Percentiles rank a stretch among this genome's conserved stretches.
Conservation (phyloP, 345 rosid genomes). For the Citrus maxima region DNA sequence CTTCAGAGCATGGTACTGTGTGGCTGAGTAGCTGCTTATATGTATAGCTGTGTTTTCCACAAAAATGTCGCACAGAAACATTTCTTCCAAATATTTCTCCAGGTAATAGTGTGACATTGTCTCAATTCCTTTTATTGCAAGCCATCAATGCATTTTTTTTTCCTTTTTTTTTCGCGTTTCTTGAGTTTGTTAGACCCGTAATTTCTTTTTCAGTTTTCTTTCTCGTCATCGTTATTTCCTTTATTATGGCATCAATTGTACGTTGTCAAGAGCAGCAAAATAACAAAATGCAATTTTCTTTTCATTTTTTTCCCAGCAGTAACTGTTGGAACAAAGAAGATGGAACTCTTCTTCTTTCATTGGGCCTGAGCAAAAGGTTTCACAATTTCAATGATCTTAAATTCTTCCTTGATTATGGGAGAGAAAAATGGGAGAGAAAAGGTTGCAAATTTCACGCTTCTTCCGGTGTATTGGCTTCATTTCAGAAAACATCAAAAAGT, state of each 20-base stretch:
- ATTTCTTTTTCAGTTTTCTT: neutral
- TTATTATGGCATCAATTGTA: neutral
- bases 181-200: neutral
- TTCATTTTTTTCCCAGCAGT: neutral
- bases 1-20: neutral
- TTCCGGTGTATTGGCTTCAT: neutral
- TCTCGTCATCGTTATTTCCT: neutral
- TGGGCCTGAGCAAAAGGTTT: neutral
- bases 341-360: neutral
- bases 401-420: neutral
- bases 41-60: neutral
- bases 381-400: neutral
- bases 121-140: neutral
- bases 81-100: neutral
- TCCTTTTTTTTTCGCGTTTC: neutral
- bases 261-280: neutral
- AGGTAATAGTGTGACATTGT: neutral
- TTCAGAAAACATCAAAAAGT: neutral
- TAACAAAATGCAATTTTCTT: neutral
- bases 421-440: neutral
- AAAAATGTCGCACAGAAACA: neutral
- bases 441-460: neutral
- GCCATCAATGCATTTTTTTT: neutral
- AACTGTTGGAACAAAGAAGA: neutral
- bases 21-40: neutral